These are phyloP conservation scores for Globisporangium rhizosaccharum DNA, from an alignment of 352 stramenopile genomes.

Conservation along the genomic window DNA sequence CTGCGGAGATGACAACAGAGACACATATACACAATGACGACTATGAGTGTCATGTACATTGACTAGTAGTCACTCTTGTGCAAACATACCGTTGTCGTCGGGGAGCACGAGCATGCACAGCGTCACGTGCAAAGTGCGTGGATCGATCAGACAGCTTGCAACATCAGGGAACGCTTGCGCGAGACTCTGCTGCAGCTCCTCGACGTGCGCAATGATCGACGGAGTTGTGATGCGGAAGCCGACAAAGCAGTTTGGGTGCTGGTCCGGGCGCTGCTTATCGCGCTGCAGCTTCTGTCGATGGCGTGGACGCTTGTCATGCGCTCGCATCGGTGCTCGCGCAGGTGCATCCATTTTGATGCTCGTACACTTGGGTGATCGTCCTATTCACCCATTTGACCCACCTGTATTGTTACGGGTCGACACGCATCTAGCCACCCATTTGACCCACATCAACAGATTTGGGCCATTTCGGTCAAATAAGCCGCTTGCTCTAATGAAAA, in stretches of 20 bases:
- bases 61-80: neutral
- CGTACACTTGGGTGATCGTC: no score
- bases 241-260: constrained; percentile 39
- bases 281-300: no score
- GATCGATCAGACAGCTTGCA: constrained; percentile 28
- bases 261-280: no score
- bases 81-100: constrained; percentile 19
- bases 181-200: constrained; percentile 25
- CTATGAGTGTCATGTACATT: neutral
- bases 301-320: no score
- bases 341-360: no score
- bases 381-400: no score
- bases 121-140: constrained; percentile 39
- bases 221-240: constrained; percentile 26
- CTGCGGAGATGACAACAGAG: constrained; percentile 5
- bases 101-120: constrained; percentile 32
- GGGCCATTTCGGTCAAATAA: no score
- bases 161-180: constrained; percentile 18
- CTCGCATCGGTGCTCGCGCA: no score
- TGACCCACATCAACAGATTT: no score
- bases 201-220: constrained; percentile 15
- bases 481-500: no score
- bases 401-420: no score
- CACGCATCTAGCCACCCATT: no score
- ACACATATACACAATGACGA: neutral